Percentiles rank a stretch among this genome's conserved stretches.
Evolutionary conservation across 176 grass and related monocot species (phyloP).

Genomic region (Oryza glumipatula): DNA sequence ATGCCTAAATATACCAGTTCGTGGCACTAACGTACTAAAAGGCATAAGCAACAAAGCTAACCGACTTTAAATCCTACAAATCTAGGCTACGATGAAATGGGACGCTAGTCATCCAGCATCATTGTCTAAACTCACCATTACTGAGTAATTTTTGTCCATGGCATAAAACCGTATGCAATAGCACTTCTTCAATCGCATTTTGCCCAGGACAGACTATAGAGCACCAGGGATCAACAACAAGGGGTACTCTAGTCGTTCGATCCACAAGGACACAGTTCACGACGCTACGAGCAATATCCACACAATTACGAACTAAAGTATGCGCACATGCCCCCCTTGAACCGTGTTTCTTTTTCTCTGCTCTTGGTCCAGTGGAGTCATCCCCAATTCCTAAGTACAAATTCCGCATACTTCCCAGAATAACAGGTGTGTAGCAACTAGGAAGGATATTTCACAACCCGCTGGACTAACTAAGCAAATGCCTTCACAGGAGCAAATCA

Average conservation of each 20-base stretch:
- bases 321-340: background rate
- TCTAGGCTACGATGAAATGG: constrained; percentile 22
- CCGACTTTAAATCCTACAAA: constrained; percentile 28
- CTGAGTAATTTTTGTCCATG: background rate
- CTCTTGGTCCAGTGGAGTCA: background rate
- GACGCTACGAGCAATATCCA: background rate
- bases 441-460: constrained; percentile 2
- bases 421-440: constrained; percentile 24
- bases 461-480: background rate
- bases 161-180: constrained; percentile 17
- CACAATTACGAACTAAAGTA: background rate
- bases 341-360: background rate
- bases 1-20: constrained; percentile 10
- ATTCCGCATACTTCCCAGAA: constrained; percentile 6
- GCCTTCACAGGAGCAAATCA: too few relatives aligned
- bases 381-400: background rate
- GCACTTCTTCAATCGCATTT: background rate
- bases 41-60: constrained; percentile 19
- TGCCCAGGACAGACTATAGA: background rate
- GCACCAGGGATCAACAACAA: background rate
- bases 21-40: constrained; percentile 17
- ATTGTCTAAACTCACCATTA: background rate
- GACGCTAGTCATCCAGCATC: constrained; percentile 39
- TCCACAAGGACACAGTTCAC: background rate
- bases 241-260: background rate